Conservation (phyloP, 805 yeast species). For the Millerago galiae region DNA sequence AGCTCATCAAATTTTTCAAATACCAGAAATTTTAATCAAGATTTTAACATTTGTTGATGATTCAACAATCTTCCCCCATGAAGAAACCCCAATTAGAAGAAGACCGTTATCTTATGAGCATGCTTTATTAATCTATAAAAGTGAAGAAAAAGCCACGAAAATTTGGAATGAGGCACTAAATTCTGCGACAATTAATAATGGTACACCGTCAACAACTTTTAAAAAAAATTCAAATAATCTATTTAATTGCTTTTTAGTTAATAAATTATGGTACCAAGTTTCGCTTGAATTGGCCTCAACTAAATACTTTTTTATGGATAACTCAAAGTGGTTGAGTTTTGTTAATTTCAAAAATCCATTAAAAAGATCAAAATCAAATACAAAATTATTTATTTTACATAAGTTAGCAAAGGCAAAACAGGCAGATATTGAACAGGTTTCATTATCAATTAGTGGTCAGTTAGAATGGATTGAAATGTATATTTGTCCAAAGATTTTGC, state of each 20-base stretch:
- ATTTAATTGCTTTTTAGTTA: conserved; percentile 62
- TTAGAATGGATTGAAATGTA: conserved; percentile 72
- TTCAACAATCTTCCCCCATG: conserved; percentile 52
- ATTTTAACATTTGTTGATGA: conserved; percentile 59
- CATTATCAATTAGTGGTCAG: conserved; percentile 38
- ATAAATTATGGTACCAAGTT: conserved; percentile 54
- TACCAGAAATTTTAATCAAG: conserved; percentile 67
- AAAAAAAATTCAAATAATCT: conserved; percentile 27
- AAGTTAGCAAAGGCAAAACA: conserved; percentile 54
- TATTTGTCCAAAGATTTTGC: conserved; percentile 70
- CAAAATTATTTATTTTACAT: conserved; percentile 56
- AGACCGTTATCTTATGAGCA: conserved; percentile 64
- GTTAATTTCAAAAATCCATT: conserved; percentile 10
- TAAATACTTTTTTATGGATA: conserved; percentile 48
- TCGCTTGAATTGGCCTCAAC: conserved; percentile 50
- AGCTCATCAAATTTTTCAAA: conserved; percentile 43
- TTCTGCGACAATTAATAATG: conserved; percentile 8
- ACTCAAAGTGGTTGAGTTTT: conserved; percentile 38
- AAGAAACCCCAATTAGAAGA: conserved; percentile 53
- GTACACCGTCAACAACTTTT: conserved; percentile 17
- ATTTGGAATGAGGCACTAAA: conserved; percentile 34
- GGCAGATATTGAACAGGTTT: conserved; percentile 42
- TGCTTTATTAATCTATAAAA: conserved; percentile 60
- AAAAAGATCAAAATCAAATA: conserved; percentile 22
- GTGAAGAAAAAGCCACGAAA: conserved; percentile 38